Evolutionary conservation across 2,329 filamentous ascomycete species (phyloP).

Genomic region (Sarocladium brachiariae): DNA sequence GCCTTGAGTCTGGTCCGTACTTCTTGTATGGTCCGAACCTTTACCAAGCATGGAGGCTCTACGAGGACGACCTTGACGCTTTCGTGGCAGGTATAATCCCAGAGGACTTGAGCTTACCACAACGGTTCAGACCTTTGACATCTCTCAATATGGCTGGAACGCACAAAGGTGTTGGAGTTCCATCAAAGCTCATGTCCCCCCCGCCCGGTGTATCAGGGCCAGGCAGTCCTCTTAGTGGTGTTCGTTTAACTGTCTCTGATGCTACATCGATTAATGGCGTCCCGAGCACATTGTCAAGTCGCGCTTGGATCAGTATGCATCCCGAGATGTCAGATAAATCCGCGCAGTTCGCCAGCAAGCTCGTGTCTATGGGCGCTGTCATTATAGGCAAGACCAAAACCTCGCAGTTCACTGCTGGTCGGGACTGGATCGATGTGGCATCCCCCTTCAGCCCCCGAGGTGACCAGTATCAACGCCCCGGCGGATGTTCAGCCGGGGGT

Average conservation of each 20-base stretch:
- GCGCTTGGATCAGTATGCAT: conserved; percentile 50
- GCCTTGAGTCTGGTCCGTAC: conserved; percentile 33
- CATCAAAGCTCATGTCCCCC: conserved; percentile 29
- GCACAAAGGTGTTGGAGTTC: conserved; percentile 28
- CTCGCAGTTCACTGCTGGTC: conserved; percentile 36
- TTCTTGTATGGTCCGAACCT: conserved; percentile 34
- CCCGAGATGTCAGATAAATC: conserved; percentile 34
- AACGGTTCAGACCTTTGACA: conserved; percentile 25
- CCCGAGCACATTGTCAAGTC: conserved; percentile 48
- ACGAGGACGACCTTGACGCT: conserved; percentile 29
- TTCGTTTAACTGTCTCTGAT: conserved; percentile 30
- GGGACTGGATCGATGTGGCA: conserved; percentile 34
- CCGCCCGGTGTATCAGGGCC: conserved; percentile 15
- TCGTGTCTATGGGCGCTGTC: conserved; percentile 54
- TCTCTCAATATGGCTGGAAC: conserved; percentile 20
- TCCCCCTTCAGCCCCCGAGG: conserved; percentile 39
- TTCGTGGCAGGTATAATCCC: conserved; percentile 32
- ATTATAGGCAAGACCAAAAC: conserved; percentile 48
- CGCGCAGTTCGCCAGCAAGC: conserved; percentile 41
- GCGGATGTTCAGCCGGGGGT: conserved; percentile 31
- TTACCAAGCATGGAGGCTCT: conserved; percentile 34
- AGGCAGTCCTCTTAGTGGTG: conserved; percentile 28
- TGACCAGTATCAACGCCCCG: conserved; percentile 36
- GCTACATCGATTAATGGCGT: conserved; percentile 37
- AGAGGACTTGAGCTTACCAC: conserved; percentile 20